Evolutionary conservation across 2,329 filamentous ascomycete species (phyloP), one percentile per base, ranked within the genome.

Genomic region (Tolypocladium guangdongense): DNA sequence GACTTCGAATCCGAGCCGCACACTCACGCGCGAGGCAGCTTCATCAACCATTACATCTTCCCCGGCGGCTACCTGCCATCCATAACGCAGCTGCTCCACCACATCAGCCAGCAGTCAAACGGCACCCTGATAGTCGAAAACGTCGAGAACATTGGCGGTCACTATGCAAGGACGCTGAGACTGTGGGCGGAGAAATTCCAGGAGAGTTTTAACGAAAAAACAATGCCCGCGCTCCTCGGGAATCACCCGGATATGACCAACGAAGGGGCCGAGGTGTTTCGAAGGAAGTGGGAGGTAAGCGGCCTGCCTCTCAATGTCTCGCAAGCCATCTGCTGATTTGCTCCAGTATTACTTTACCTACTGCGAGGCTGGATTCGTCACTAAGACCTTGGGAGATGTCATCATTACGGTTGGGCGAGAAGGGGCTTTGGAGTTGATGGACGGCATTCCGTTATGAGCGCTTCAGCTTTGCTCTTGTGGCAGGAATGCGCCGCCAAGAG

Each of bases 31-130:
- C 32, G 3, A 2, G 18, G 4, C 54, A 77, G 74, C 63, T 90
- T 90, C 67, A 88, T 90, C 63, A 80, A 84, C 54, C 82, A 83
- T 57, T 88, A 90, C 68, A 89, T 90, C 52, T 90, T 90, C 67
- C 87, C 86, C 0, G 86, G 86, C n/a, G 87, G 86, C 1, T 84
- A 89, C 62, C 71, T 90, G 7, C 81, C 81, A 0, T 78, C 77
- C 3, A 74, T 75, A 35, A 78, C 74, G 16, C 77, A 83, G 58
- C 68, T 84, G 20, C 67, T 84, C 27, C 71, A 74, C 50, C 76
- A 83, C 36, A 84, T 90, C 57, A 78, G 75, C 41, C 72, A 73
- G 30, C 82, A 82, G 36, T 85, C 83, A 0, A 67, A 74, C 11
- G 81, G 82, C 0, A 78, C 78, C 0, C 72, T 90, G 7, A 77